Evolutionary conservation across 2,329 filamentous ascomycete species (phyloP).

Genomic region (Hymenoscyphus fructigenus): DNA sequence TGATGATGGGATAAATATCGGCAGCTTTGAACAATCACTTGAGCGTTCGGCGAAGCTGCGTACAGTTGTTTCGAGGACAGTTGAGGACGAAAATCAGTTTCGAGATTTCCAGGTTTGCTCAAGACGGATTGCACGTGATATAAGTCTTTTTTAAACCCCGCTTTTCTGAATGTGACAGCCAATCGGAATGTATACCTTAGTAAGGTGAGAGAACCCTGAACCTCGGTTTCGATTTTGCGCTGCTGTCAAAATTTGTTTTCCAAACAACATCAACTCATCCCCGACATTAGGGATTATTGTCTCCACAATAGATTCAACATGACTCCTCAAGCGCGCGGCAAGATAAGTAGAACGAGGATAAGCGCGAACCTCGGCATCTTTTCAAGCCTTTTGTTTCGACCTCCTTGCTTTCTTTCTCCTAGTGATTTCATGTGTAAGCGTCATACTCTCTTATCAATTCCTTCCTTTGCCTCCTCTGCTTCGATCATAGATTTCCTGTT

Average conservation of each 20-base stretch:
- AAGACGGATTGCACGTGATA: no score
- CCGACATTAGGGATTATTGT: neutral
- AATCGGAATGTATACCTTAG: neutral
- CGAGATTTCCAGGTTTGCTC: no score
- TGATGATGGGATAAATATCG: neutral
- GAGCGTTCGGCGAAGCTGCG: neutral
- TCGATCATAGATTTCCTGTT: constrained; percentile 9
- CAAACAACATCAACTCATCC: neutral
- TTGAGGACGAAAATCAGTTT: no score
- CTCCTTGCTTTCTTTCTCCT: constrained; percentile 19
- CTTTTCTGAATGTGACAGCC: neutral
- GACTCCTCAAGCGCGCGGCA: neutral
- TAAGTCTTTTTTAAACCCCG: no score
- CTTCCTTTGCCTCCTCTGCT: constrained; percentile 13
- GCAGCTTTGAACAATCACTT: neutral
- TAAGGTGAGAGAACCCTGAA: neutral
- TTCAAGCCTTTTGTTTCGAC: constrained; percentile 9
- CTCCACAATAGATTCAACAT: constrained; percentile 1
- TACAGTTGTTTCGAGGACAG: no score
- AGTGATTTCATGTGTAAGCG: constrained; percentile 9
- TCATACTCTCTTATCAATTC: constrained; percentile 7
- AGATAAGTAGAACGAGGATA: neutral
- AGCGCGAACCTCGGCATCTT: constrained; percentile 28
- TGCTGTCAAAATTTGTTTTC: neutral
- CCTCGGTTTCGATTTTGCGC: neutral